Base-by-base conservation (phyloP, 768 basidiomycete genomes). In the Collybia sp. region DNA sequence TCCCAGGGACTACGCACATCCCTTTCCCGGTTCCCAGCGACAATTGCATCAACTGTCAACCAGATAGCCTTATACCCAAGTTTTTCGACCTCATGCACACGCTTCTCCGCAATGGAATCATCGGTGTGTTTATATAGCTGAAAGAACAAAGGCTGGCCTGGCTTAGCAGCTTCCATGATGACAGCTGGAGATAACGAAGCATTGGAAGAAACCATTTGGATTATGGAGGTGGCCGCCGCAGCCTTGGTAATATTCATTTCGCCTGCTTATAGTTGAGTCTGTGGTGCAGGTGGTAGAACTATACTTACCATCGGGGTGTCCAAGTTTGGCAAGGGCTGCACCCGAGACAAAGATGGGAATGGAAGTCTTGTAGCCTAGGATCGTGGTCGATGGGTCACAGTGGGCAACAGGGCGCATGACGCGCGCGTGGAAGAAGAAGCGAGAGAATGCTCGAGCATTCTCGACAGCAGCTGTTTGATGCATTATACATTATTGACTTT, bases 31-130 rank as follows among this genome's bases (percentile, higher is more conserved):
- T 92, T 93, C 8, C 88, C 85, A 2, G 84, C 72, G 34, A 86
- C 80, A n/a, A 89, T 72, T 0, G 90, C 88, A 64, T 97, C 93
- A 2, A 95, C 93, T 2, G 93, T 96, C 45, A 97, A 71, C 61
- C 91, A 91, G 48, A 97, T 88, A 1, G 88, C 92, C 40, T 85
- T 90, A 64, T 87, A 94, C 0, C 91, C 90, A 3, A 88, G 64
- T 25, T 63, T 59, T 47, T 86, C 85, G 16, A 91, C 77, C 42
- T 88, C 81, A 39, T 75, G 72, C 12, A 96, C 75, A 20, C 88
- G 78, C 50, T 75, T 71, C 57, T 80, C 82, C 1, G 91, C 90
- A 31, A 74, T 70, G 12, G 64, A 57, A 47, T 89, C 77, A 56
- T 88, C 72, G 37, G 70, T 69, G 65, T 92, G 80, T 56, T 95